These are phyloP conservation scores for Exophiala spinifera DNA, from an alignment of 2,329 filamentous ascomycete species.

Conservation along the genomic window DNA sequence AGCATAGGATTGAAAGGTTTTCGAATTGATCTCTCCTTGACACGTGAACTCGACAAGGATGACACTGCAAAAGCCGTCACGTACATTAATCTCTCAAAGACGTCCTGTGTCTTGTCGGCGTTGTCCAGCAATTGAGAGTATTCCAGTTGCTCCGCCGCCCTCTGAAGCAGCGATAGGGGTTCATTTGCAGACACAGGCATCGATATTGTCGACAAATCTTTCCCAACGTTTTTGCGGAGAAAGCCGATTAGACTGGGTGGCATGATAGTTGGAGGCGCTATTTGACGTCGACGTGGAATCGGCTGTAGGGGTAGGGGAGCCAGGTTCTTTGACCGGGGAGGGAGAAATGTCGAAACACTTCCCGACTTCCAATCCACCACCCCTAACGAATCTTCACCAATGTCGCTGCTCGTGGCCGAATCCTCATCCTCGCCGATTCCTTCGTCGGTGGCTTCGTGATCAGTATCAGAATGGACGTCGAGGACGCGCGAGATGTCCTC, in stretches of 20 bases:
- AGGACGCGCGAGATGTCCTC: conserved; percentile 68
- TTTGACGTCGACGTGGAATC: conserved; percentile 65
- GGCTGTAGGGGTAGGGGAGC: conserved; percentile 69
- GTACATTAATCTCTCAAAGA: conserved; percentile 72
- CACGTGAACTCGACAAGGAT: conserved; percentile 73
- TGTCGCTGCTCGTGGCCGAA: conserved; percentile 63
- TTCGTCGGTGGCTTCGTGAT: conserved; percentile 56
- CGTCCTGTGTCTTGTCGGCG: conserved; percentile 57
- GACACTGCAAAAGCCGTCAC: conserved; percentile 90
- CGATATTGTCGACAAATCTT: conserved; percentile 91
- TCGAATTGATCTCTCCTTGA: conserved; percentile 86
- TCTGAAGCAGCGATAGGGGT: conserved; percentile 81
- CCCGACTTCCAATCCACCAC: conserved; percentile 31
- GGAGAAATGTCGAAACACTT: conserved; percentile 60
- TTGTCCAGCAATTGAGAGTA: conserved; percentile 81
- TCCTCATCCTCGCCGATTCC: conserved; percentile 52
- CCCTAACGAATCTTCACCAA: conserved; percentile 46
- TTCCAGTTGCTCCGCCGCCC: conserved; percentile 84
- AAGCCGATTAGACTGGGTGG: conserved; percentile 93
- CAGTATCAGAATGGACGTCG: conserved; percentile 69
- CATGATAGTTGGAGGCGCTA: conserved; percentile 70
- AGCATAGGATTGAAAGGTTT: conserved; percentile 98
- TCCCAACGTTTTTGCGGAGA: conserved; percentile 94
- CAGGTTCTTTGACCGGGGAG: conserved; percentile 70
- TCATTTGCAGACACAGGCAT: conserved; percentile 98